These are phyloP conservation scores for Trichomonas gallinae DNA, from an alignment of 208 protist species.

Conservation along the genomic window DNA sequence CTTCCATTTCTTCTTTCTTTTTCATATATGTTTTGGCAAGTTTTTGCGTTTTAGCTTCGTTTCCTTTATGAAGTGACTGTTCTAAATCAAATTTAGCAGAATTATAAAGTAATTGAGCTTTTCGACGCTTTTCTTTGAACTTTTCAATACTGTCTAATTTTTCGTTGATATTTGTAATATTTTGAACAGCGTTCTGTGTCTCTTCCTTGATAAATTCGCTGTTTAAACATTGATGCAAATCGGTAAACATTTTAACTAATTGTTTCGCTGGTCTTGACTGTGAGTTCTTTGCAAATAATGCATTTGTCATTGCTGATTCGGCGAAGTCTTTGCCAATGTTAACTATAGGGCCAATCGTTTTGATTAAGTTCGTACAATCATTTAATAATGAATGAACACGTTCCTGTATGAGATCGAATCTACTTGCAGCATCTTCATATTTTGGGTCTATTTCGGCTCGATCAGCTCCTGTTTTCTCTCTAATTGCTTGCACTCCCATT, in stretches of 20 bases:
- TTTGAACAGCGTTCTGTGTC: background rate
- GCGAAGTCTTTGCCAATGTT: background rate
- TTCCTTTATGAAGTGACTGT: background rate
- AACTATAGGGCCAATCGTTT: background rate
- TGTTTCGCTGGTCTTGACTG: background rate
- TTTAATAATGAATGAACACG: background rate
- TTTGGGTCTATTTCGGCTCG: background rate
- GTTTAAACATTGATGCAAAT: background rate
- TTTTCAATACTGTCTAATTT: background rate
- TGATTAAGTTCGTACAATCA: background rate
- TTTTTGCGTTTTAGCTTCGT: background rate
- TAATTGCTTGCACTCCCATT: background rate
- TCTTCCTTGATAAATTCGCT: background rate
- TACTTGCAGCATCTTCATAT: background rate
- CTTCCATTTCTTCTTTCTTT: background rate
- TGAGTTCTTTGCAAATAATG: background rate
- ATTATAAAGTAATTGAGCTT: background rate
- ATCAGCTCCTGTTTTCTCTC: background rate
- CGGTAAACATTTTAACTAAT: background rate
- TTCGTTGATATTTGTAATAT: background rate
- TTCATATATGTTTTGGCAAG: background rate
- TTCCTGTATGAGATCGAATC: background rate
- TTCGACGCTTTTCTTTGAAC: background rate
- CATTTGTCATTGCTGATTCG: background rate
- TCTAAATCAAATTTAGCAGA: background rate